These are phyloP conservation scores for Turritis glabra DNA, from an alignment of 345 rosid genomes.

Conservation along the genomic window DNA sequence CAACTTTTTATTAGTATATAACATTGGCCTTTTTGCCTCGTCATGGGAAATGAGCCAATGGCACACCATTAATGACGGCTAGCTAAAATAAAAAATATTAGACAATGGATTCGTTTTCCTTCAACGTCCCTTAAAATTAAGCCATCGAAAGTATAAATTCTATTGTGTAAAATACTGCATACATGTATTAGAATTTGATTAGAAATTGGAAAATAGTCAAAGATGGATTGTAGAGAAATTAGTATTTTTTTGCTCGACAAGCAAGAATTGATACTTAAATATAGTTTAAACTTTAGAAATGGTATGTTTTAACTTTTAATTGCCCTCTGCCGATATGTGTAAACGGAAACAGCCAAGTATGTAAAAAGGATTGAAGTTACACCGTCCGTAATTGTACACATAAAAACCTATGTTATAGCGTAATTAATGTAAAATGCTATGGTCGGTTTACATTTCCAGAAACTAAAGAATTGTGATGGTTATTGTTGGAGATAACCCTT, in stretches of 20 bases:
- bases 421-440: too few species aligned
- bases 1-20: too few species aligned
- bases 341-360: not conserved
- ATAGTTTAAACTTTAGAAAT: not conserved
- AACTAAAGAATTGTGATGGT: not conserved
- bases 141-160: not conserved
- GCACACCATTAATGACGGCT: not conserved
- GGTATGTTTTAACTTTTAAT: not conserved
- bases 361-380: not conserved
- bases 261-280: not conserved
- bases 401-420: not conserved
- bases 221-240: not conserved
- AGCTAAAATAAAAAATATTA: not conserved
- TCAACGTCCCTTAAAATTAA: not conserved
- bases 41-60: slow-evolving; percentile 8
- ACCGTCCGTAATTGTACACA: not conserved
- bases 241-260: not conserved
- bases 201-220: slow-evolving; percentile 6
- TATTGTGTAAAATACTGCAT: not conserved
- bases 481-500: not conserved
- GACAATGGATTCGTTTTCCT: not conserved
- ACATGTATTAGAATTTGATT: not conserved
- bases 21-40: not conserved
- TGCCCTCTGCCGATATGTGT: not conserved
- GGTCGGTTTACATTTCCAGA: not conserved